Base-by-base conservation (phyloP, 495 filamentous ascomycete species). In the Glutinoglossum americanum region DNA sequence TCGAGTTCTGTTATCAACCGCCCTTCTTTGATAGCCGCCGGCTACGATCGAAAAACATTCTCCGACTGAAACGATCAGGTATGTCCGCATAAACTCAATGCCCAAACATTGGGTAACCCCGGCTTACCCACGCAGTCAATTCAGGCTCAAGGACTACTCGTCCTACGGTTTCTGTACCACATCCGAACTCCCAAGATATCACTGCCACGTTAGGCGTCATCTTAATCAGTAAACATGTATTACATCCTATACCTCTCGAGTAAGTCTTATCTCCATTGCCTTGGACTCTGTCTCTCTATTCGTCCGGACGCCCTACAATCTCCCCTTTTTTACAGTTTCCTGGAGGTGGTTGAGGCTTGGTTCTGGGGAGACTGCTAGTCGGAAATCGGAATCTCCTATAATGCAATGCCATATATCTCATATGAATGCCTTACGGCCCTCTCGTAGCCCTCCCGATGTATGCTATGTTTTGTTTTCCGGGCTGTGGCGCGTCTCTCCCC, bases 191-290 rank as follows among this genome's bases (percentile, higher is more conserved):
- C 54, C 54, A 39, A 39, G 54, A 56, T 41, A 45, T 23, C 35
- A 3, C 45, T 51, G 33, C 56, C 30, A 58, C 35, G 54, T 56
- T 15, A n/a, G n/a, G n/a, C 37, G 15, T 11, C 41, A 26, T 56
- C 54, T 47, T 21, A 27, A 27, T 27, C 23, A 41, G 54, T 56
- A 41, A 58, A 60, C 64, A 81, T 80, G 80, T 83, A 80, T 68
- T 83, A 84, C 70, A 76, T 80, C 60, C 78, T 79, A 65, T 84
- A 84, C 67, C 74, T 84, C 64, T 76, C 76, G 57, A 80, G 80
- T 83, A 75, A 70, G 80, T 74, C 44, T 37, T 60, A 33, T 56
- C 54, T 56, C 25, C 47, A 56, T n/a, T 51, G 51, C 33, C 57
- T 23, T 30, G 37, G 32, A 1, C 53, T 62, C 61, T 49, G 55